A percentile compares a stretch with the other conserved stretches of the same genome.
Evolutionary conservation across 2,329 filamentous ascomycete species (phyloP).

Genomic region (Orbilia brochopaga): DNA sequence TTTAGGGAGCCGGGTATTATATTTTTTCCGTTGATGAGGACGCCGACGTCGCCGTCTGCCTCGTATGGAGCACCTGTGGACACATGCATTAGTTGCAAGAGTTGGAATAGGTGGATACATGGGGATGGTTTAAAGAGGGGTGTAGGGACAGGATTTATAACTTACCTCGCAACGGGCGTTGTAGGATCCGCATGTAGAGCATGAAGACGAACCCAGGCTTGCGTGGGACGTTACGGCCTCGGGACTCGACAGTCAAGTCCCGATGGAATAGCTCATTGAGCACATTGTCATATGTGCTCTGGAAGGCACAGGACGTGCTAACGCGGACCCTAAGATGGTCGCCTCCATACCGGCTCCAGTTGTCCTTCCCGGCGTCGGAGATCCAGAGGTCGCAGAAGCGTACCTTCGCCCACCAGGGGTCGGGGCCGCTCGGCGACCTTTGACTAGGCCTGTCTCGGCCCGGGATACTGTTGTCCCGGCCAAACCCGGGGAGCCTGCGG

Average conservation of each 20-base stretch:
- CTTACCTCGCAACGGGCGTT: conserved; percentile 7
- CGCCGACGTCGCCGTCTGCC: conserved; percentile 26
- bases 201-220: conserved; percentile 16
- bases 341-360: conserved; percentile 6
- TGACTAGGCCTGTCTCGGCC: not conserved
- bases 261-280: conserved; percentile 22
- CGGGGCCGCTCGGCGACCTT: not conserved
- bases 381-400: conserved; percentile 22
- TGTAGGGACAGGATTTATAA: too few relatives aligned
- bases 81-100: not conserved
- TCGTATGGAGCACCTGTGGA: conserved; percentile 17
- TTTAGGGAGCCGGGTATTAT: conserved; percentile 7
- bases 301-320: conserved; percentile 8
- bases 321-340: conserved; percentile 23
- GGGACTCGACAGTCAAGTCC: not conserved
- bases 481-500: too few relatives aligned
- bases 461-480: too few relatives aligned
- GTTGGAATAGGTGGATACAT: too few relatives aligned
- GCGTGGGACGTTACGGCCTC: not conserved
- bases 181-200: conserved; percentile 29
- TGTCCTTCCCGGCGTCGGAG: conserved; percentile 13
- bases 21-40: conserved; percentile 22
- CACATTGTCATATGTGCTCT: conserved; percentile 11
- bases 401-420: not conserved
- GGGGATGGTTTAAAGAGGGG: too few relatives aligned